Conservation (phyloP, 257 asterid genomes). For the Solanum habrochaites region DNA sequence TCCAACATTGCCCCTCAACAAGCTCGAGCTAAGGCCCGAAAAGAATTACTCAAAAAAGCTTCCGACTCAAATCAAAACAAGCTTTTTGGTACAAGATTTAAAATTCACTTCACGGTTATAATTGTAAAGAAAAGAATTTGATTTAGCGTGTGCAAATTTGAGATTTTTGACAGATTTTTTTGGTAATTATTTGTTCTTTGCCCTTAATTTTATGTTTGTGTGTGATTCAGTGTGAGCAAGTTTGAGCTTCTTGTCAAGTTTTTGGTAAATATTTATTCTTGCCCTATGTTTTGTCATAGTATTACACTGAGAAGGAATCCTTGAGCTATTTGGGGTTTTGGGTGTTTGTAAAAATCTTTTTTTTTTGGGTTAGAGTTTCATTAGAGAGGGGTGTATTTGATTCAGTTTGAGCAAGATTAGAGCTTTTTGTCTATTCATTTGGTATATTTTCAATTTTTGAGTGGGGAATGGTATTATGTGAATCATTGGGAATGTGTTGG, state of each 20-base stretch:
- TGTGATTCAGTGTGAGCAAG: not conserved
- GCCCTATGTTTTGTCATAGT: no score
- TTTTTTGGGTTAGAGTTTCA: no score
- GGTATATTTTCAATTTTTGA: not conserved
- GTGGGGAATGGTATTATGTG: not conserved
- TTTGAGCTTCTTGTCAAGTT: not conserved
- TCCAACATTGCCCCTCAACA: constrained; percentile 41
- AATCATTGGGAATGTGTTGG: not conserved
- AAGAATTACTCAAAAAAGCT: constrained; percentile 33
- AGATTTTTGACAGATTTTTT: not conserved
- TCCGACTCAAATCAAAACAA: constrained; percentile 42
- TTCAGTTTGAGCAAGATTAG: no score
- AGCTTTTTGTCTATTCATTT: not conserved
- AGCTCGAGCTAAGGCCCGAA: constrained; percentile 44
- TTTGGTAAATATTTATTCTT: not conserved
- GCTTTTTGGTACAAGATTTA: constrained; percentile 25
- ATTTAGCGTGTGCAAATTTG: not conserved
- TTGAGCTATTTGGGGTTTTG: no score
- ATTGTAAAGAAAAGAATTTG: not conserved
- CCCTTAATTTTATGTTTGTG: not conserved
- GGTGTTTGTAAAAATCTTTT: no score
- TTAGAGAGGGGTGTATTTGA: not conserved
- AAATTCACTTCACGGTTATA: not conserved
- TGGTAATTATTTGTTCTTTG: not conserved
- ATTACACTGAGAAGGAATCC: no score